Percentiles rank a stretch among this genome's conserved stretches.
These are phyloP conservation scores for Salvia sclarea DNA, from an alignment of 305 asterid species.

Conservation along the genomic window DNA sequence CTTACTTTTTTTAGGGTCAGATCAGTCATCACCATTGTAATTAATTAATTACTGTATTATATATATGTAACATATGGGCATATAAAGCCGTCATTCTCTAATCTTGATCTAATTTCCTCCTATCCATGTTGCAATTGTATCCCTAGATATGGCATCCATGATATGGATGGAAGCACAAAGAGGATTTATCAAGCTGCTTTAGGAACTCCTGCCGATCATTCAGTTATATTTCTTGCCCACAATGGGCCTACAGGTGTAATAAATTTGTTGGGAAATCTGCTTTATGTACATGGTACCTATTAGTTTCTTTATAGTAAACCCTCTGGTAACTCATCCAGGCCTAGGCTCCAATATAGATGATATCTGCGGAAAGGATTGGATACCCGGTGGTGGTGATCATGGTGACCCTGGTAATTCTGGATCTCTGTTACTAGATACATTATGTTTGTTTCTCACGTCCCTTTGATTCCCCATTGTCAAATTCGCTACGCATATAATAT, in stretches of 20 bases:
- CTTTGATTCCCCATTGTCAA: background rate
- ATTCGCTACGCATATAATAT: background rate
- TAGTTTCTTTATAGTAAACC: conserved; percentile 28
- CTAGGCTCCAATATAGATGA: conserved; percentile 71
- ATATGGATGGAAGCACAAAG: conserved; percentile 71
- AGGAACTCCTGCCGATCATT: conserved; percentile 68
- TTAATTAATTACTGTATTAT: background rate
- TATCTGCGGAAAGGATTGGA: conserved; percentile 87
- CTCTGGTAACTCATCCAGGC: conserved; percentile 46
- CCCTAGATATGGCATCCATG: conserved; percentile 64
- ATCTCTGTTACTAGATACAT: background rate
- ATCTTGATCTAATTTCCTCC: background rate
- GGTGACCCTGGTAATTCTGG: conserved; percentile 83
- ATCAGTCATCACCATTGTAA: background rate
- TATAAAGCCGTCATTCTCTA: background rate
- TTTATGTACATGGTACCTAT: conserved; percentile 11
- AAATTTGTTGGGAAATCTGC: conserved; percentile 13
- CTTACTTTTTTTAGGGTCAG: conserved; percentile 5
- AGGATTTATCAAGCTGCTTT: conserved; percentile 65
- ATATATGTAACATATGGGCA: background rate
- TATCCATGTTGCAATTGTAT: conserved; percentile 29
- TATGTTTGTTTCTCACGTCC: background rate
- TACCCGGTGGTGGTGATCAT: conserved; percentile 70
- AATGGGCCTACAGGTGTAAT: conserved; percentile 84
- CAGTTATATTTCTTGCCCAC: conserved; percentile 82